phyloP scores from a whole-genome alignment of 1,284 basidiomycete species.

The Naganishia cerealis region DNA sequence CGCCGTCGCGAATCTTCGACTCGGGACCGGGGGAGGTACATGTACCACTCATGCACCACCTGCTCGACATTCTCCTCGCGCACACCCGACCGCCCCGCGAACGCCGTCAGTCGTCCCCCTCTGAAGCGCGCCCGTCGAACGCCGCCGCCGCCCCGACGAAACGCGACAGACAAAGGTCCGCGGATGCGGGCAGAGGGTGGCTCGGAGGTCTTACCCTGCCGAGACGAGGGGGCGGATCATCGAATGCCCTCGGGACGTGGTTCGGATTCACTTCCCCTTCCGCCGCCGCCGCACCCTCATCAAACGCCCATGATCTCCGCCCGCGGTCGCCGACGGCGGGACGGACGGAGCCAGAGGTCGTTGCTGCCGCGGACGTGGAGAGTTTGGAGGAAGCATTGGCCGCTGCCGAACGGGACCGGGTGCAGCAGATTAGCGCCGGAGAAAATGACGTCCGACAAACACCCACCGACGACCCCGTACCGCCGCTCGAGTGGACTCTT shows the following conservation, averaged over 20 bases:
- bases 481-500: neutral
- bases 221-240: too few relatives aligned
- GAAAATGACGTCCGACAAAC: neutral
- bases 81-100: neutral
- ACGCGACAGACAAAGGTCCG: too few relatives aligned
- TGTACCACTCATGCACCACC: neutral
- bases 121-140: too few relatives aligned
- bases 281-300: neutral
- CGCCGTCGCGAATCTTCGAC: too few relatives aligned
- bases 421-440: neutral
- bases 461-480: neutral
- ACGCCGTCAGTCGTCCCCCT: too few relatives aligned
- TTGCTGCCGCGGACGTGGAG: neutral
- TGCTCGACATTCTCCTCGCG: conserved; percentile 4
- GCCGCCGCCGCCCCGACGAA: too few relatives aligned
- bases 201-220: neutral
- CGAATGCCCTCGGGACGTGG: neutral
- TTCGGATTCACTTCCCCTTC: neutral
- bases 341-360: neutral
- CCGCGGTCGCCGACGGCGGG: too few relatives aligned
- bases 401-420: neutral
- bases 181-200: neutral
- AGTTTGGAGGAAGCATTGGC: conserved; percentile 6
- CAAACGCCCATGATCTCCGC: neutral
- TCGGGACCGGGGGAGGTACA: neutral